A percentile compares a stretch with the other conserved stretches of the same genome.
Conservation (phyloP, 345 rosid species). For the Cardiospermum halicacabum region DNA sequence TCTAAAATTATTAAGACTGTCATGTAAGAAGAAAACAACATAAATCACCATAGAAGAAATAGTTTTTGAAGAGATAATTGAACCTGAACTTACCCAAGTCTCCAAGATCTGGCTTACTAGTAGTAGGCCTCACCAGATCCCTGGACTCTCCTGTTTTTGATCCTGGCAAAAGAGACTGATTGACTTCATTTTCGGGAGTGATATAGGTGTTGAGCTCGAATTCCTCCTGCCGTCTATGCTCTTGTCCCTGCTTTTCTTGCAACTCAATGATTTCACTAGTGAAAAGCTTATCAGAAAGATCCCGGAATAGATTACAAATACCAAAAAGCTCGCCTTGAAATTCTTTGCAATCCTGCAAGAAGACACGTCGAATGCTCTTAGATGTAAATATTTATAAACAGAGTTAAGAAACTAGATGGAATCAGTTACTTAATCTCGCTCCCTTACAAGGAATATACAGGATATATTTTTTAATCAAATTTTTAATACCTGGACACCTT, state of each 20-base stretch:
- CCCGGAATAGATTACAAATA: constrained; percentile 82
- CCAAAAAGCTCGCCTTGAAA: constrained; percentile 96
- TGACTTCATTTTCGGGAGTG: constrained; percentile 16
- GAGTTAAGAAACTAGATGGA: neutral
- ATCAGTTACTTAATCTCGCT: neutral
- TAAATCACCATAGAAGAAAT: neutral
- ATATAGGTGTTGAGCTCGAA: constrained; percentile 19
- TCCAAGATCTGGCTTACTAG: constrained; percentile 35
- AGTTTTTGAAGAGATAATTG: neutral
- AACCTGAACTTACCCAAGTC: constrained; percentile 57
- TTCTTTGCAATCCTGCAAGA: constrained; percentile 80
- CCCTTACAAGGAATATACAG: neutral
- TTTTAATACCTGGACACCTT: constrained; percentile 86
- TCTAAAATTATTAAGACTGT: too few relatives aligned
- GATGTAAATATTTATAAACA: neutral
- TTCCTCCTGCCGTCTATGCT: constrained; percentile 20
- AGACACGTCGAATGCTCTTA: constrained; percentile 7
- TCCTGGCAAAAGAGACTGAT: constrained; percentile 11
- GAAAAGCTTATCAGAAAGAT: constrained; percentile 85
- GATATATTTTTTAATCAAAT: neutral
- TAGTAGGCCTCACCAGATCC: constrained; percentile 14
- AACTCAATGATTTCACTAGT: constrained; percentile 74
- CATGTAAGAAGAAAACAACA: neutral
- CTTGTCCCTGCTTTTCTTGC: constrained; percentile 36
- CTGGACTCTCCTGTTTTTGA: constrained; percentile 12